Evolutionary conservation across 345 rosid genomes (phyloP).

Genomic region (Anacardium occidentale): DNA sequence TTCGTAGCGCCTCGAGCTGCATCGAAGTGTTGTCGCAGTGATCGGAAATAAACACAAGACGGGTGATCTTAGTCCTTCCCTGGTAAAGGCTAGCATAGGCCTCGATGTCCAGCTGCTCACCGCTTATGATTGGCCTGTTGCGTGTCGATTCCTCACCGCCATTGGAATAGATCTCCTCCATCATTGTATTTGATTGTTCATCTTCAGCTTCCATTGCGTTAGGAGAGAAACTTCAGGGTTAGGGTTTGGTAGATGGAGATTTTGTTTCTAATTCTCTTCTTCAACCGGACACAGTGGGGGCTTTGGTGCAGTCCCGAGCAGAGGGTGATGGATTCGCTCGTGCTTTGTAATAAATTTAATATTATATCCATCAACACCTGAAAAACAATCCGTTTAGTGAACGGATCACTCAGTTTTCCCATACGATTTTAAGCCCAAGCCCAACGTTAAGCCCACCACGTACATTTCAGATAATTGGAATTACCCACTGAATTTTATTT

Average conservation of each 20-base stretch:
- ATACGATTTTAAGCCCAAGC: too few relatives aligned
- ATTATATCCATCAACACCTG: too few relatives aligned
- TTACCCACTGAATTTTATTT: too few relatives aligned
- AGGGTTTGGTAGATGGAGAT: constrained; percentile 17
- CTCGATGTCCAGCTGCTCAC: constrained; percentile 91
- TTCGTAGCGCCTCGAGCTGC: constrained; percentile 81
- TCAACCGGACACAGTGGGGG: not conserved
- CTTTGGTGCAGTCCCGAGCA: not conserved
- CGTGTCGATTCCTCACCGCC: constrained; percentile 51
- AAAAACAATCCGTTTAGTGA: too few relatives aligned
- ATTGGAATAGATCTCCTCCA: constrained; percentile 64
- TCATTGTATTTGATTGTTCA: constrained; percentile 45
- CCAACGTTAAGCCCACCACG: too few relatives aligned
- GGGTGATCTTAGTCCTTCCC: constrained; percentile 82
- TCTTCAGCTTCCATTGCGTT: constrained; percentile 71
- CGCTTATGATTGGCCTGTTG: constrained; percentile 61
- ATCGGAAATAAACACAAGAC: constrained; percentile 79
- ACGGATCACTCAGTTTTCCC: too few relatives aligned
- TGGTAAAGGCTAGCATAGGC: constrained; percentile 85
- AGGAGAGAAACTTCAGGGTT: constrained; percentile 19
- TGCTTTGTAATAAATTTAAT: not conserved
- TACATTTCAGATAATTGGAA: too few relatives aligned
- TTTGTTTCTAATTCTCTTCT: not conserved
- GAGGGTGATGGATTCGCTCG: not conserved
- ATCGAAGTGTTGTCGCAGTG: constrained; percentile 62